Base-by-base conservation (phyloP, 306 rosid species). In the Medicago lupulina region DNA sequence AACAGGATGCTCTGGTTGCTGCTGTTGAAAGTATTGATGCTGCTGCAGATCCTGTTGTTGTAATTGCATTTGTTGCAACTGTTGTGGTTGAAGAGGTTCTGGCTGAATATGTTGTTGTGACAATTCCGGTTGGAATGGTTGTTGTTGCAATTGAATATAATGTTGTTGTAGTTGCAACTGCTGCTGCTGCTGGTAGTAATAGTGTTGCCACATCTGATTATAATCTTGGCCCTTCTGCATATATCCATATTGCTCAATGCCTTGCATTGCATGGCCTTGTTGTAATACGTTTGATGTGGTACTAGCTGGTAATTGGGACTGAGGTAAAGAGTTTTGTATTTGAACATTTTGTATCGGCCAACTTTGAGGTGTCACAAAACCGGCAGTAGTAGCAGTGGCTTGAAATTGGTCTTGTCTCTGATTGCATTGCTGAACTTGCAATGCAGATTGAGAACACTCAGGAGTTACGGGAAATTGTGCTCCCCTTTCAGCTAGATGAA, bases 131-230 rank as follows among this genome's bases (percentile, higher is more conserved):
- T 76, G 85, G 46, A 73, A 59, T 34, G 83, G 8, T 41, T 75
- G 88, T 63, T 88, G 93, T 75, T 85, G 90, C 31, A 62, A 77
- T 54, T 87, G 89, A 54, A 44, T 44, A 75, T 85, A 87, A 25
- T 84, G 85, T 43, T 87, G 89, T 63, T 80, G 89, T 63, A 83
- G 70, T 75, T 83, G 93, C 64, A 77, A 71, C 83, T 89, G 96
- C 83, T 89, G 94, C 83, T 87, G 95, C 74, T 90, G 98, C 66
- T 93, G 96, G 87, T 87, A 84, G 79, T 91, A 91, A 84, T 90
- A 94, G 51, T 88, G 80, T 66, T 88, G 97, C 96, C 91, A 94
- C 86, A 87, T 87, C 79, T 88, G 95, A 74, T 85, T 83, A 79
- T 88, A 89, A 39, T 85, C 82, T 81, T 89, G 89, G 47, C 63